phyloP scores from a whole-genome alignment of 805 yeast genomes.

The Ogataea glucozyma region DNA sequence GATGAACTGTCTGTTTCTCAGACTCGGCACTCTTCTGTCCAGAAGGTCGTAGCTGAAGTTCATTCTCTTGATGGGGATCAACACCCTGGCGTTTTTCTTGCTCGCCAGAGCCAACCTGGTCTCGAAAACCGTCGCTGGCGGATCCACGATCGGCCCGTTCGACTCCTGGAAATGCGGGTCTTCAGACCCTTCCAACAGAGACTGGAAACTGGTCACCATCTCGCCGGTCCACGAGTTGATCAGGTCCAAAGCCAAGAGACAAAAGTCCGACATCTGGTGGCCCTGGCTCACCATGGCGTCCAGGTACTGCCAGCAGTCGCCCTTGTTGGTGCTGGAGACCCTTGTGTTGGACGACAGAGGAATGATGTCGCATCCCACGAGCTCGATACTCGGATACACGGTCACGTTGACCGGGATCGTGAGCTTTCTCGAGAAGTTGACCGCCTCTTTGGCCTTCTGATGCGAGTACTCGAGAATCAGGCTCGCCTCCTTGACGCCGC shows the following conservation, averaged over 20 bases:
- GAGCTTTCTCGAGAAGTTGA: conserved; percentile 51
- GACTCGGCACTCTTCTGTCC: conserved; percentile 64
- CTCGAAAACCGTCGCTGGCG: conserved; percentile 20
- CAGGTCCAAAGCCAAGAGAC: conserved; percentile 70
- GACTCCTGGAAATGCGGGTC: conserved; percentile 28
- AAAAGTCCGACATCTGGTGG: conserved; percentile 50
- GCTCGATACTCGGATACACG: conserved; percentile 70
- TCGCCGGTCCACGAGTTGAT: conserved; percentile 78
- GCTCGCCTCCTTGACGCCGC: conserved; percentile 68
- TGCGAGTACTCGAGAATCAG: conserved; percentile 67
- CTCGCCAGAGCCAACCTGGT: conserved; percentile 24
- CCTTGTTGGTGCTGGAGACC: conserved; percentile 28
- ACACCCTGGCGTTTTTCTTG: conserved; percentile 47
- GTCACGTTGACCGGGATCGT: conserved; percentile 70
- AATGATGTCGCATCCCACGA: conserved; percentile 73
- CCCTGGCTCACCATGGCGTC: conserved; percentile 32
- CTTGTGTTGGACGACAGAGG: conserved; percentile 46
- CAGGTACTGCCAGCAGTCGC: conserved; percentile 36
- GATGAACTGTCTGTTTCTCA: conserved; percentile 69
- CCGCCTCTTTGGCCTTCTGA: conserved; percentile 27
- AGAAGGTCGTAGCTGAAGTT: conserved; percentile 43
- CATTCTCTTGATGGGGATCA: conserved; percentile 69
- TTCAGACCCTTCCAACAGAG: conserved; percentile 24
- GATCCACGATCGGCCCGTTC: conserved; percentile 18
- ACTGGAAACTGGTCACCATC: conserved; percentile 35